Evolutionary conservation across 176 grass and related monocot species (phyloP).

Genomic region (Poa annua): DNA sequence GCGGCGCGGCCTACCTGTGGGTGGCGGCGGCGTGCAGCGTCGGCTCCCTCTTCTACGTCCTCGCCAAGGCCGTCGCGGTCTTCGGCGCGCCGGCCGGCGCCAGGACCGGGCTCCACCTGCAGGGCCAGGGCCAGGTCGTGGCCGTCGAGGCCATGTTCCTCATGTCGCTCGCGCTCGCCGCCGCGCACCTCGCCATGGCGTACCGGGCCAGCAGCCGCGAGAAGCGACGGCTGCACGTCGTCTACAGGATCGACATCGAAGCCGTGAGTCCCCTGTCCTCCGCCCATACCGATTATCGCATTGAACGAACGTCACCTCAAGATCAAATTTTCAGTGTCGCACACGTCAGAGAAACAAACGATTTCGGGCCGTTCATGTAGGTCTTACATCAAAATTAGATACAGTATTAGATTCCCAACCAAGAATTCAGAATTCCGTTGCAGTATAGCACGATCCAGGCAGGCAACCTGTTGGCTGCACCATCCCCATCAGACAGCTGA

Average conservation of each 20-base stretch:
- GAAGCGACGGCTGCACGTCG: slow-evolving; percentile 66
- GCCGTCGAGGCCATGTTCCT: slow-evolving; percentile 84
- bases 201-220: slow-evolving; percentile 81
- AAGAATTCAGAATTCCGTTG: background rate
- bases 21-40: slow-evolving; percentile 69
- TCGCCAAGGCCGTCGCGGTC: slow-evolving; percentile 65
- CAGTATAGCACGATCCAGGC: slow-evolving; percentile 8
- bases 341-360: background rate
- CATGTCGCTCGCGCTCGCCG: slow-evolving; percentile 68
- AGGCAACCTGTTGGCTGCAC: background rate
- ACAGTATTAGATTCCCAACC: background rate
- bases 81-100: slow-evolving; percentile 29
- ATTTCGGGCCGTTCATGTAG: background rate
- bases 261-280: slow-evolving; percentile 49
- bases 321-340: background rate
- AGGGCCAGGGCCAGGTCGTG: slow-evolving; percentile 47
- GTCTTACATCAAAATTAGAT: background rate
- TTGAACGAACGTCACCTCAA: background rate
- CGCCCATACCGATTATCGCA: background rate
- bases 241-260: slow-evolving; percentile 92
- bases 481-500: background rate
- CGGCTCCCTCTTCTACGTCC: slow-evolving; percentile 64
- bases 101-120: slow-evolving; percentile 26
- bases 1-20: slow-evolving; percentile 65
- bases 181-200: slow-evolving; percentile 76